Percentiles rank a stretch among this genome's conserved stretches.
Conservation (phyloP, 331 rosid genomes). For the Pyracantha coccinea region DNA sequence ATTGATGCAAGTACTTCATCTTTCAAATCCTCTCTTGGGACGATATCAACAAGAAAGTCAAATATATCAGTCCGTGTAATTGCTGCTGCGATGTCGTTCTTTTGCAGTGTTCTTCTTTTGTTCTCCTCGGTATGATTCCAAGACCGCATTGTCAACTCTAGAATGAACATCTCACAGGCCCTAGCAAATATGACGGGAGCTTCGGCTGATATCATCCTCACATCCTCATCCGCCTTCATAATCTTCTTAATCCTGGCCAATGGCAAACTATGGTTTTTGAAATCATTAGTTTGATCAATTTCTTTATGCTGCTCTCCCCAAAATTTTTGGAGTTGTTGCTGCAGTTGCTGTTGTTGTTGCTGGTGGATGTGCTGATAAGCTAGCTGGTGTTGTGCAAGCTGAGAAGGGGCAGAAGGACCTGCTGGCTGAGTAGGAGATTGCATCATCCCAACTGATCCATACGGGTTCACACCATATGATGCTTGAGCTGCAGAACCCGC, state of each 20-base stretch:
- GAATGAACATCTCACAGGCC: constrained; percentile 74
- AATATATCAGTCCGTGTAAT: constrained; percentile 50
- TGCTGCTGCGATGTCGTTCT: constrained; percentile 55
- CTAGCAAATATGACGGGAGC: constrained; percentile 54
- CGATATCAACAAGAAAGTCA: constrained; percentile 55
- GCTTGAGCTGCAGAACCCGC: constrained; percentile 19
- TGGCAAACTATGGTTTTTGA: constrained; percentile 41
- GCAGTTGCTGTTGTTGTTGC: constrained; percentile 37
- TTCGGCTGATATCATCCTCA: constrained; percentile 57
- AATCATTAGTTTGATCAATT: constrained; percentile 25
- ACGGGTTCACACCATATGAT: constrained; percentile 18
- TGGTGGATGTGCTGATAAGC: constrained; percentile 37
- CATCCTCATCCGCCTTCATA: constrained; percentile 64
- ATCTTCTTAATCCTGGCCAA: constrained; percentile 59
- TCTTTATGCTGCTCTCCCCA: constrained; percentile 38
- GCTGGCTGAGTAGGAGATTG: constrained; percentile 25
- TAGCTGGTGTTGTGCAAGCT: constrained; percentile 27
- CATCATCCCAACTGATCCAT: constrained; percentile 19
- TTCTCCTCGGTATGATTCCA: constrained; percentile 51
- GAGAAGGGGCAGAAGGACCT: constrained; percentile 29
- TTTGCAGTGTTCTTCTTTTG: constrained; percentile 51
- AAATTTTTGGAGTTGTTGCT: constrained; percentile 30
- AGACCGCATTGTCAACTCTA: constrained; percentile 53
- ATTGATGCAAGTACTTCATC: constrained; percentile 32
- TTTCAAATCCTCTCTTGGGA: constrained; percentile 45